phyloP scores from a whole-genome alignment of 495 filamentous ascomycete genomes.

The Aspergillus bertholletiae region DNA sequence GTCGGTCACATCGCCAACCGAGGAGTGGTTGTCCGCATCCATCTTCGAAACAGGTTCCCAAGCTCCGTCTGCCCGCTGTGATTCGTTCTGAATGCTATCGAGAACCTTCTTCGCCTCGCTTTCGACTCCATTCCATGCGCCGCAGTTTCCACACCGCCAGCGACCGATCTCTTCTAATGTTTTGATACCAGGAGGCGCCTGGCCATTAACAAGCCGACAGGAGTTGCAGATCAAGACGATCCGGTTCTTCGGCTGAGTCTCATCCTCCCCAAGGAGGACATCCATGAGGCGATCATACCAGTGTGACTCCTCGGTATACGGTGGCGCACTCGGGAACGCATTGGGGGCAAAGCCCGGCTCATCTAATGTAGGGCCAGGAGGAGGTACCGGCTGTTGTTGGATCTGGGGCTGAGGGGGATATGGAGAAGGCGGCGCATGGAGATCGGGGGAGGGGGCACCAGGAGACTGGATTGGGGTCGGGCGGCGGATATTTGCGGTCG shows the following conservation, averaged over 20 bases:
- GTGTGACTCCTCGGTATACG: slow-evolving; percentile 50
- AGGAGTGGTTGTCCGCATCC: slow-evolving; percentile 17
- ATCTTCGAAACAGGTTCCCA: slow-evolving; percentile 21
- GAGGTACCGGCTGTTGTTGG: background rate
- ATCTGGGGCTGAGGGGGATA: slow-evolving; percentile 9
- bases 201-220: slow-evolving; percentile 91
- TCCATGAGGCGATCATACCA: slow-evolving; percentile 97
- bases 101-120: slow-evolving; percentile 64
- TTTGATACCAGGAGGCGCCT: slow-evolving; percentile 84
- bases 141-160: slow-evolving; percentile 88
- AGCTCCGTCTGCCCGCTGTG: slow-evolving; percentile 10
- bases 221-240: slow-evolving; percentile 79
- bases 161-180: slow-evolving; percentile 74
- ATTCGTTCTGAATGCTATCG: slow-evolving; percentile 32
- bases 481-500: slow-evolving; percentile 78
- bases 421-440: slow-evolving; percentile 21
- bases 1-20: slow-evolving; percentile 16
- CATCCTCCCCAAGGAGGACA: slow-evolving; percentile 90
- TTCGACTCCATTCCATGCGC: slow-evolving; percentile 78
- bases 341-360: slow-evolving; percentile 59
- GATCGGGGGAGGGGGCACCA: slow-evolving; percentile 13
- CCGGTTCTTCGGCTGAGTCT: slow-evolving; percentile 86
- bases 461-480: slow-evolving; percentile 15
- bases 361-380: slow-evolving; percentile 18
- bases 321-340: slow-evolving; percentile 46